Evolutionary conservation across 129 eudicot genomes (phyloP).

Genomic region (Dittrichia graveolens): DNA sequence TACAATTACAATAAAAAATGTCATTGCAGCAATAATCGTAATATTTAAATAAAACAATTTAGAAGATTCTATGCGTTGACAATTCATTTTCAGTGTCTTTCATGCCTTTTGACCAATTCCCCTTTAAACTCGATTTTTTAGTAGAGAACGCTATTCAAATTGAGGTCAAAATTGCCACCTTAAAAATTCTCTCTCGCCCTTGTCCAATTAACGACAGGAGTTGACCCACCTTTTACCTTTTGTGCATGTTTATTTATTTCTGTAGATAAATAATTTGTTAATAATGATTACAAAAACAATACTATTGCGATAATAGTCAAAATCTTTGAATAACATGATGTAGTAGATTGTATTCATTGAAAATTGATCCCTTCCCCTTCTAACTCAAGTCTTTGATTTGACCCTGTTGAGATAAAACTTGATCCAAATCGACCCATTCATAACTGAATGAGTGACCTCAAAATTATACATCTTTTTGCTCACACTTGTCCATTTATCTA

Average conservation of each 20-base stretch:
- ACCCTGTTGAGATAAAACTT: neutral
- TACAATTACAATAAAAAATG: too few relatives aligned
- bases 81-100: too few relatives aligned
- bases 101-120: too few relatives aligned
- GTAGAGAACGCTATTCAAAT: too few relatives aligned
- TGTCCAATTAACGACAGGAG: too few relatives aligned
- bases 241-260: neutral
- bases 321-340: neutral
- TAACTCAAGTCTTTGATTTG: neutral
- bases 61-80: too few relatives aligned
- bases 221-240: too few relatives aligned
- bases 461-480: neutral
- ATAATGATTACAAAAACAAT: neutral
- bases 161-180: too few relatives aligned
- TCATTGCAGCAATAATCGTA: too few relatives aligned
- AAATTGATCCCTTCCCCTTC: neutral
- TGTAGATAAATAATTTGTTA: neutral
- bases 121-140: too few relatives aligned
- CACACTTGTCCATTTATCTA: constrained; percentile 12
- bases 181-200: too few relatives aligned
- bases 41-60: too few relatives aligned
- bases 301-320: neutral
- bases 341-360: constrained; percentile 8
- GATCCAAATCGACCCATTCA: neutral
- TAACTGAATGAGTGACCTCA: neutral